Percentiles rank a stretch among this genome's conserved stretches.
Evolutionary conservation across 2,329 filamentous ascomycete species (phyloP).

Genomic region (Lachnum nothofagi): DNA sequence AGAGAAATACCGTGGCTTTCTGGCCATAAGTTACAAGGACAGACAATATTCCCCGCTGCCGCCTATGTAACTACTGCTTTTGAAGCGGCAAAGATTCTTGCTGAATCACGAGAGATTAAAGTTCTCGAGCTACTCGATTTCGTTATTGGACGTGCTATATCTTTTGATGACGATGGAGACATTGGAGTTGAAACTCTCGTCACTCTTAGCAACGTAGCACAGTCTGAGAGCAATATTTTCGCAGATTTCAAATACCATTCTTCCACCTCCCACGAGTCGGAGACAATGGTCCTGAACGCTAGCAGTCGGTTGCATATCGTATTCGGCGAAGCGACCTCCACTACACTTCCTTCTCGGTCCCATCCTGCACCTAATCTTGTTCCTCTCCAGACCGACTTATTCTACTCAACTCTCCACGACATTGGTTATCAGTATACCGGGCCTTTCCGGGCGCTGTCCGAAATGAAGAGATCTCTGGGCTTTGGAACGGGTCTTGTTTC

Average conservation of each 20-base stretch:
- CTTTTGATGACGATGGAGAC: neutral
- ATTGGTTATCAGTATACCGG: constrained; percentile 1
- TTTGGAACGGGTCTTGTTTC: too few relatives aligned
- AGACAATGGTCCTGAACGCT: neutral
- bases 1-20: constrained; percentile 41
- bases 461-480: neutral
- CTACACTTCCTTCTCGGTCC: neutral
- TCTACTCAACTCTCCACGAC: neutral
- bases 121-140: constrained; percentile 7
- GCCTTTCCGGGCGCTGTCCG: neutral
- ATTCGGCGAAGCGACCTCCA: neutral
- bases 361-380: neutral
- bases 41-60: constrained; percentile 41
- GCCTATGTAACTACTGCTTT: constrained; percentile 44
- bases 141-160: neutral
- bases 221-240: neutral
- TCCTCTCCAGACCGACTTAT: neutral
- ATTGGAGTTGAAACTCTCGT: constrained; percentile 10
- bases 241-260: neutral
- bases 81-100: constrained; percentile 37
- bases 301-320: neutral
- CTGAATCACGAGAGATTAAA: neutral
- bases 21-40: constrained; percentile 39
- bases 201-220: neutral
- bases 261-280: neutral